Base-by-base conservation (phyloP, 352 stramenopile species). In the Phytophthora sansomeana region DNA sequence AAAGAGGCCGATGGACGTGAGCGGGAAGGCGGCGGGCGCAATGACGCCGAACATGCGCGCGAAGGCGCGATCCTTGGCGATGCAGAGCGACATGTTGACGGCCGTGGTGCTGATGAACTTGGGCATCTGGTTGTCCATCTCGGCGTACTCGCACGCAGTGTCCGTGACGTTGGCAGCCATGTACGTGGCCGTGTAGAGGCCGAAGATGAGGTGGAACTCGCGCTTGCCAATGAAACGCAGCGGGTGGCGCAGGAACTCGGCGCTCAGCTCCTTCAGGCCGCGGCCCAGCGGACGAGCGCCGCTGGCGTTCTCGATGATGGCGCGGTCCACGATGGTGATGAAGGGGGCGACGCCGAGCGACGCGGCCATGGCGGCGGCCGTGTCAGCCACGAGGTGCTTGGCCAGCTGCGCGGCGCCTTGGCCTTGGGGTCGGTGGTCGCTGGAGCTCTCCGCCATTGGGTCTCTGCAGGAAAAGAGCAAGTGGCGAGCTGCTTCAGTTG, bases 31-130 rank as follows among this genome's bases (percentile, higher is more conserved):
- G 0, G 74, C 69, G 11, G 90, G 88, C 8, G 76, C 80, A 47
- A 91, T 90, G 43, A 93, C 86, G 21, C 92, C 92, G 63, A 97
- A 97, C 92, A 97, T 97, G 33, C 83, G 81, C 36, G 92, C 89
- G 61, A 97, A 97, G n/a, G 87, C 89, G 58, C 85, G 89, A 58
- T 97, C 92, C 66, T 97, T 98, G 62, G 88, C 85, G 51, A 98
- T 96, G 58, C 88, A 96, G 43, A 95, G 77, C 56, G 85, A 88
- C 85, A 98, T 96, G 74, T 98, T 98, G 58, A 97, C 92, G 6
- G 86, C 77, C 5, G 91, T 97, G 19, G 89, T 96, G 63, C 77
- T 77, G 32, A 96, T 44, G 63, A 98, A 97, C 77, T 97, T 96
- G 61, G 92, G 91, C 78, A 91, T 85, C 60, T 93, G 83, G 64